Base-by-base conservation (phyloP, 306 rosid genomes). In the Quercus rubra region DNA sequence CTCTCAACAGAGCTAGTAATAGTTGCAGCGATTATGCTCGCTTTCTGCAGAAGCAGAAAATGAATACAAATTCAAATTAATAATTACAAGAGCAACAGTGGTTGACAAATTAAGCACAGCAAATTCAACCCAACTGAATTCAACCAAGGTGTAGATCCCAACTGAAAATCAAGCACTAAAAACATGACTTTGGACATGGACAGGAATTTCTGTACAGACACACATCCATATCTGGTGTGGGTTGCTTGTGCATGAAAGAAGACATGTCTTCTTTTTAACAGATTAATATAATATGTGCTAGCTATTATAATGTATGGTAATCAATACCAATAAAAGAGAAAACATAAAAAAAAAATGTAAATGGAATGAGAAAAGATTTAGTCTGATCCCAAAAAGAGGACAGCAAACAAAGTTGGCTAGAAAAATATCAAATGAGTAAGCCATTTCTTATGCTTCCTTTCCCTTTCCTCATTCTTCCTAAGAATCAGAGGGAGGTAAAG, bases 1-100 rank as follows among this genome's bases (percentile, higher is more conserved):
- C 98, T 88, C 35, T 91, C 98, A 67, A 91, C 70, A 74, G 99
- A 89, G 86, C 88, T 93, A 72, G 92, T 89, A 74, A 93, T 92
- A 27, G 98, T 88, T 66, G 81, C 73, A 35, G 99, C 97, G 79
- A 93, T 88, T 76, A 95, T 91, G 72, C 86, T 88, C 76, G 90
- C 94, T 90, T 95, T 95, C 99, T 95, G 91, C 78, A 81, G 85
- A 80, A 70, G 59, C 67, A 82, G 46, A 82, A 43, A 75, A 71
- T 15, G 27, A 51, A 28, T 18, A 23, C 31, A 38, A 21, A 4
- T 35, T 38, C 4, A 19, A 64, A 15, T 30, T 7, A 30, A 28
- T 15, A 6, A 7, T 4, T n/a, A 66, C 46, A 31, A 20, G 46
- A 2, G 4, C 23, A 66, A 17, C 12, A 3, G 33, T 35, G 27